Conservation (phyloP, 164 flowering plant genomes). For the Liquidambar formosana region DNA sequence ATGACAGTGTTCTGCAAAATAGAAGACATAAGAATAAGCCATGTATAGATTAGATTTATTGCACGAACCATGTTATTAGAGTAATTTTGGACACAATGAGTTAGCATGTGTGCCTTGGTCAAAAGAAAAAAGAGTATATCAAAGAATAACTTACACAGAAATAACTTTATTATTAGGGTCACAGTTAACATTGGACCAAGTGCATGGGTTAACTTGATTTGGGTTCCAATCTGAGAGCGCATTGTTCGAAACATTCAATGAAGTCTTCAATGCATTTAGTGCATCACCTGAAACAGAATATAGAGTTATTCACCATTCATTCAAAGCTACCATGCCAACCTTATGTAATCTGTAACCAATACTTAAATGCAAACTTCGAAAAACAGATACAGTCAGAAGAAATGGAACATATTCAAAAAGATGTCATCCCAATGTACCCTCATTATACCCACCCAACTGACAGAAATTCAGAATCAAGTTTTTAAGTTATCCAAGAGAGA, state of each 20-base stretch:
- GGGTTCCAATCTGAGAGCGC: constrained; percentile 81
- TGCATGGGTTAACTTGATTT: constrained; percentile 82
- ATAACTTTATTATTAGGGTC: constrained; percentile 35
- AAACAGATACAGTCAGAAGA: no score
- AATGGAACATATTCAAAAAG: no score
- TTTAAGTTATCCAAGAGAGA: no score
- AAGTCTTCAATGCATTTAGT: constrained; percentile 50
- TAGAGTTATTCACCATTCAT: background rate
- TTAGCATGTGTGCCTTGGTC: background rate
- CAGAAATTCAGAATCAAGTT: no score
- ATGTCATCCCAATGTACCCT: no score
- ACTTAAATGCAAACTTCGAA: no score
- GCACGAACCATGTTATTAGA: background rate
- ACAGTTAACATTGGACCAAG: constrained; percentile 79
- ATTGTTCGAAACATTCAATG: constrained; percentile 48
- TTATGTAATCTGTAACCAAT: background rate
- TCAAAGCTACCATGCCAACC: background rate
- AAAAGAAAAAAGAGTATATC: background rate
- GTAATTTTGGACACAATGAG: background rate
- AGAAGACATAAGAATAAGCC: background rate
- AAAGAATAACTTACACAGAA: constrained; percentile 56
- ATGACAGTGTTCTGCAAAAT: constrained; percentile 64
- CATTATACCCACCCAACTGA: no score
- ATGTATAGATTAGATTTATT: background rate
- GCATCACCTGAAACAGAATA: constrained; percentile 65